Conservation (phyloP, 106 monocot species). For the Apostasia shenzhenica region DNA sequence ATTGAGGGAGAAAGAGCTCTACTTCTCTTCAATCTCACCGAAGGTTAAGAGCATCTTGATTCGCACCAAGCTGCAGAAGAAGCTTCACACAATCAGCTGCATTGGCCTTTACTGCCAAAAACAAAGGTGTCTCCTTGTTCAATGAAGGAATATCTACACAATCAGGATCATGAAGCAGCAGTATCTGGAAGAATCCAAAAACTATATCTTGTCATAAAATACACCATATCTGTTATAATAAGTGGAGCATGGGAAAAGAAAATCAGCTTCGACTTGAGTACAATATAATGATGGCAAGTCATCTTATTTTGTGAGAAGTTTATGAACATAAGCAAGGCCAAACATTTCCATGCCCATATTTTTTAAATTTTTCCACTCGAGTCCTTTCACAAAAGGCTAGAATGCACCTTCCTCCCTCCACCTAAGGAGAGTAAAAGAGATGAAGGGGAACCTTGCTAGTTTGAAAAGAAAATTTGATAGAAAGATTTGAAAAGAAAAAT, state of each 20-base stretch:
- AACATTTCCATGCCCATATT: too few species aligned
- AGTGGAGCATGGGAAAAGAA: neutral
- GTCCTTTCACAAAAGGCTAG: too few species aligned
- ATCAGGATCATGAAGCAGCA: conserved; percentile 29
- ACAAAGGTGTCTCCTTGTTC: conserved; percentile 25
- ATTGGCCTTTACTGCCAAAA: conserved; percentile 28
- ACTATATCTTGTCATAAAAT: neutral
- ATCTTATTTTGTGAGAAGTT: too few species aligned
- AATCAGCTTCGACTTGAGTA: too few species aligned
- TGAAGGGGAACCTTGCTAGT: too few species aligned
- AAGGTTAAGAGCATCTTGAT: conserved; percentile 19
- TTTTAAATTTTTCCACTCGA: too few species aligned
- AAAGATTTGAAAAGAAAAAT: too few species aligned
- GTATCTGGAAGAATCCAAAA: conserved; percentile 14
- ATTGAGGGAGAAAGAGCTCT: neutral
- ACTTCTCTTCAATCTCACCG: conserved; percentile 1
- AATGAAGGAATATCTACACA: conserved; percentile 20
- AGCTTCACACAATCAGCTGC: conserved; percentile 18
- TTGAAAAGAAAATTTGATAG: too few species aligned
- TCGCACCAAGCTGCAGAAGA: conserved; percentile 28
- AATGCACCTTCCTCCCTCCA: too few species aligned
- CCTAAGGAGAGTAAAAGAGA: too few species aligned
- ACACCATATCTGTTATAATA: neutral
- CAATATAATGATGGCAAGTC: too few species aligned
- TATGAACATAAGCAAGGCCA: too few species aligned